Evolutionary conservation across 129 eudicot species (phyloP), one percentile per base, ranked within the genome.

Genomic region (Artemisia tridentata): DNA sequence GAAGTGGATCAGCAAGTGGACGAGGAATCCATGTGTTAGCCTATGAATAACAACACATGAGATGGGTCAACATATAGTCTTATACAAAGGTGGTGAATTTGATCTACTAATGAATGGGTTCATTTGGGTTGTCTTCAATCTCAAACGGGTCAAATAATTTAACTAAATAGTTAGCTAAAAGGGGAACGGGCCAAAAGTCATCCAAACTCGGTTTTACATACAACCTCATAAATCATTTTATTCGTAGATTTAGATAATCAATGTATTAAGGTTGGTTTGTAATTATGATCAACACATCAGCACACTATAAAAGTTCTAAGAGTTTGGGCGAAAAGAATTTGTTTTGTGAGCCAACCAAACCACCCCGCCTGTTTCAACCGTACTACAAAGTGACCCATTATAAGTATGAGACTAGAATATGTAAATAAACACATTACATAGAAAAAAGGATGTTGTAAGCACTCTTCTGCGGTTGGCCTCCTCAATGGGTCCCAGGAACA

Each of bases 381-480:
- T 38, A 38, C 11, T 7, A 38, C 45, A 7, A 38, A 38, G 45
- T 38, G 11, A 38, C 45, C 11, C 2, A 38, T 38, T 38, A 8
- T 38, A 38, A 38, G 45, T 12, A 59, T 21, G 65, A 11, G 41
- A 46, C n/a, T 5, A 46, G 65, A 11, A 68, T 64, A 69, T 16
- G 43, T 27, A 45, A 80, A 46, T 27, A 78, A 55, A 49, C 54
- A 53, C 58, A 76, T 86, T 92, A 90, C 99, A 79, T 85, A 80
- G 82, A 93, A 93, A 76, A 93, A 93, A 4, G 96, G 92, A 80
- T 93, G 99, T 75, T 79, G 90, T 77, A 93, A 77, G 72, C 90
- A 86, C 69, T 93, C 83, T 12, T 87, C 92, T 58, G 99, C 99
- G 0, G 99, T 93, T 75, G 96, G 97, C 81, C 99, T 88, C 81